Base-by-base conservation (phyloP, 345 rosid genomes). In the Laguncularia racemosa region DNA sequence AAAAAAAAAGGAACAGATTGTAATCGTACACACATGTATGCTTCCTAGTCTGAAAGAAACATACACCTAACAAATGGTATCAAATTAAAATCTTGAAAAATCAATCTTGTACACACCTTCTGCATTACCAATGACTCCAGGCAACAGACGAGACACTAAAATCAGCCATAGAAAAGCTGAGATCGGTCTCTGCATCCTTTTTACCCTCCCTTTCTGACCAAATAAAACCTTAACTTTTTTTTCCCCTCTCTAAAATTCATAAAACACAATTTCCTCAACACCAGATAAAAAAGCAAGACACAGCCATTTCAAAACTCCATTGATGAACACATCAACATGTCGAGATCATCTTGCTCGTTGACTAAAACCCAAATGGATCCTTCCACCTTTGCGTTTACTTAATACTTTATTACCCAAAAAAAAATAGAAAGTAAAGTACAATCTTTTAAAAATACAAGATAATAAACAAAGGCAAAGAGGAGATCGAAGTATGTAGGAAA, bases 61-160 rank as follows among this genome's bases (percentile, higher is more conserved):
- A 33, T 8, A 33, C 9, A 33, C 4, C 40, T 33, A 33, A 33
- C 40, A 33, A 33, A 4, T 33, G 40, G 40, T 33, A 33, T 33
- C 40, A 33, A 33, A 4, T 33, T 4, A 33, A 33, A 3, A 33
- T 33, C 40, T 33, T 33, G 10, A 33, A 33, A 33, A 3, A 33
- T 33, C 1, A 33, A 33, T 33, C 6, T 8, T 0, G 10, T 8
- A 33, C 40, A 20, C 10, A 33, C 21, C 53, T 50, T 50, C 53
- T 17, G 53, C 53, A 23, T 50, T 50, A 50, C 53, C 53, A 50
- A 23, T 23, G 6, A 50, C 53, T 50, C 53, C 53, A 50, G 53
- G 53, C 53, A 50, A 50, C 23, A 50, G 21, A 50, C 53, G 20
- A 50, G 53, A 50, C 23, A 50, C 53, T 17, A 50, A 50, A 50